Evolutionary conservation across 768 basidiomycete species (phyloP), one percentile per base, ranked within the genome.

Genomic region (Gymnopilus junonius): DNA sequence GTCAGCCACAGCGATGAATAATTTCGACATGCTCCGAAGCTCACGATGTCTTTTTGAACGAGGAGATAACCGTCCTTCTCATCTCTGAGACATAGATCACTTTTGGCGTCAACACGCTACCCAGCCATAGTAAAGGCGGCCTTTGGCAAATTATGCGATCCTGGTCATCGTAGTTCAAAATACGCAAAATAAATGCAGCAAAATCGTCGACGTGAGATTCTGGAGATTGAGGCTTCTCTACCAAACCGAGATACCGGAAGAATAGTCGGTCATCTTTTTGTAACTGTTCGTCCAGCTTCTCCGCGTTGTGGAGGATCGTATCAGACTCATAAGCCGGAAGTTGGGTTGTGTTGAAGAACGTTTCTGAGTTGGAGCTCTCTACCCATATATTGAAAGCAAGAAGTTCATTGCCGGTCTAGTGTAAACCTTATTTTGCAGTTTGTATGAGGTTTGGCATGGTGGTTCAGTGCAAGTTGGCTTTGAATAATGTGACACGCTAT

Each of bases 11-110:
- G 3, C 17, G 17, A 12, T 31, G 48, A 15, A 29, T 12, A 4
- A 50, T 17, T 31, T 20, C 27, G 17, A 29, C 20, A 11, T 4
- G n/a, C 55, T 17, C 50, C 21, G 23, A n/a, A n/a, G n/a, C 21
- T 65, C 58, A 60, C 48, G 55, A 71, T 72, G 61, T 71, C 72
- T 55, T 15, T 10, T 4, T 71, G 71, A 55, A 74, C 69, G 4
- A 73, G 46, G n/a, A 76, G 68, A 59, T 71, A 62, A 45, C 66
- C 46, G n/a, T 25, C 11, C 25, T n/a, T n/a, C n/a, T 50, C 46
- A 12, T 68, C 31, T 62, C 71, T 66, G 3, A 77, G 35, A 59
- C 68, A 70, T 21, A 75, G 69, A 58, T 73, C 73, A 8, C 66
- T 39, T 54, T 70, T 65, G 1, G 72, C 72, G 21, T 61, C 56